phyloP scores from a whole-genome alignment of 169 alveolate genomes.

The Cryptosporidium sp. region DNA sequence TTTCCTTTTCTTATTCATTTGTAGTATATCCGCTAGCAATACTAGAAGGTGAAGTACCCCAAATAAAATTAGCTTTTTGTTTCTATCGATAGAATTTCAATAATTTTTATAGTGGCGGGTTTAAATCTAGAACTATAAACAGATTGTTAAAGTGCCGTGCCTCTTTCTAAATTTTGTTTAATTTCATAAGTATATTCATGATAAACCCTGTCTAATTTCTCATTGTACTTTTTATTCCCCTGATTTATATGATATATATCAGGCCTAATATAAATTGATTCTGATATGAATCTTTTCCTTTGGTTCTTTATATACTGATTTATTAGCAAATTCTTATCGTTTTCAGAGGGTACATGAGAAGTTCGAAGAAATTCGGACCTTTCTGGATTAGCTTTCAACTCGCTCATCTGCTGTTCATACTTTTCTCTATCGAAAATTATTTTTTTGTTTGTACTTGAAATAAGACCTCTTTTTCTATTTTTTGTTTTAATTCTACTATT shows the following conservation, averaged over 20 bases:
- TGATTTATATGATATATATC: constrained; percentile 40
- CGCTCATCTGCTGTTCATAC: constrained; percentile 50
- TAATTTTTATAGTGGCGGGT: background rate
- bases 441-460: background rate
- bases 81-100: background rate
- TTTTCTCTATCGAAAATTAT: constrained; percentile 30
- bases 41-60: background rate
- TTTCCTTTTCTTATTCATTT: constrained; percentile 22
- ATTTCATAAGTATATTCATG: constrained; percentile 32
- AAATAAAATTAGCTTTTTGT: too few species aligned
- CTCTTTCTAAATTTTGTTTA: constrained; percentile 54
- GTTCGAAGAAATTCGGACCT: constrained; percentile 36
- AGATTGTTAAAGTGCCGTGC: constrained; percentile 31
- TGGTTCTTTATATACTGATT: constrained; percentile 22
- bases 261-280: background rate
- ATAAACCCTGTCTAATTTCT: constrained; percentile 42
- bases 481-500: background rate
- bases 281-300: constrained; percentile 15
- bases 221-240: constrained; percentile 32
- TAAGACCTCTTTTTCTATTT: constrained; percentile 10
- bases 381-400: constrained; percentile 12
- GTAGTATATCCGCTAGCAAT: background rate
- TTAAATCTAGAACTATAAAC: background rate
- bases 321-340: constrained; percentile 32
- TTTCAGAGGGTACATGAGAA: constrained; percentile 17